Conservation (phyloP, 1,284 basidiomycete genomes). For the Dichomitus squalens region DNA sequence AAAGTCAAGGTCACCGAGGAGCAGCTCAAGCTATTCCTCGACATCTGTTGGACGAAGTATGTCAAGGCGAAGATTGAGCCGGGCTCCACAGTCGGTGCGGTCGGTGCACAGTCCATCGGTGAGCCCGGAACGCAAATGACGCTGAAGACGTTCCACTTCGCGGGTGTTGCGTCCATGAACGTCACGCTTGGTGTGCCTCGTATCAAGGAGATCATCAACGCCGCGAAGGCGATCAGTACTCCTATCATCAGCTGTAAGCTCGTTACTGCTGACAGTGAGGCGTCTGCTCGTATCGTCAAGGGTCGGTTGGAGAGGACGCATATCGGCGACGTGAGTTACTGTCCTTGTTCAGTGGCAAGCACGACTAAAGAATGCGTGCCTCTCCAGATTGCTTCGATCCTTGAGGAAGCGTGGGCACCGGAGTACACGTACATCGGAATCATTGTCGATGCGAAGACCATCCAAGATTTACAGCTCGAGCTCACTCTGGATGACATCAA, state of each 20-base stretch:
- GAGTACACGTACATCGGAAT: slow-evolving; percentile 93
- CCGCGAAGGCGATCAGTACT: slow-evolving; percentile 94
- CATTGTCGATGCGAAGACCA: slow-evolving; percentile 89
- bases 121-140: slow-evolving; percentile 99
- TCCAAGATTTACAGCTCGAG: slow-evolving; percentile 94
- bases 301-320: slow-evolving; percentile 95
- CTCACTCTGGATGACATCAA: slow-evolving; percentile 93
- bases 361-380: background rate
- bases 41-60: slow-evolving; percentile 90
- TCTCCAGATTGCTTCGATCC: slow-evolving; percentile 80
- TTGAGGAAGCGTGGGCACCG: slow-evolving; percentile 96
- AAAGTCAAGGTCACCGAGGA: slow-evolving; percentile 86
- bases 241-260: slow-evolving; percentile 98
- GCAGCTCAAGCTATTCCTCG: slow-evolving; percentile 82
- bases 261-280: slow-evolving; percentile 82
- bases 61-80: slow-evolving; percentile 95
- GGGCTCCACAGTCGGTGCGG: slow-evolving; percentile 96
- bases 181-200: slow-evolving; percentile 99
- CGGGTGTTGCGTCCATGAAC: slow-evolving; percentile 99
- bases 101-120: slow-evolving; percentile 98
- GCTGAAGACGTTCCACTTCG: slow-evolving; percentile 99
- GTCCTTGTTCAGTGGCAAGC: no score
- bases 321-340: slow-evolving; percentile 80
- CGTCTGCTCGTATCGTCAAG: slow-evolving; percentile 96
- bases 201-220: slow-evolving; percentile 99